Evolutionary conservation across 306 rosid genomes (phyloP), one percentile per base, ranked within the genome.

Genomic region (Ormosia semicastrata): DNA sequence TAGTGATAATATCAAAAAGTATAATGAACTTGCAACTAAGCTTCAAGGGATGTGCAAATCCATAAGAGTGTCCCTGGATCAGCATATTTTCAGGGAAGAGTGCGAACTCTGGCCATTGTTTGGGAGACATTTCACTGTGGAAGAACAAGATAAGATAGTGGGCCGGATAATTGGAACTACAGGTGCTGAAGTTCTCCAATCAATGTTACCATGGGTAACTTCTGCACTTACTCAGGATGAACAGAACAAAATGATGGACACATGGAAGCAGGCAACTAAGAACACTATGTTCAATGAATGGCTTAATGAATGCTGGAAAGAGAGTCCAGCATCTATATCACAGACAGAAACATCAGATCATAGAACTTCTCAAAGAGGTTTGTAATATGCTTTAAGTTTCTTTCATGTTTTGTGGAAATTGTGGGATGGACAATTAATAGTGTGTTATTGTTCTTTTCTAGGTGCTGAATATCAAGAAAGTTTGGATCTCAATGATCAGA

Each of bases 41-140:
- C 98, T 96, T 86, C 99, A 94, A 88, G 99, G 99, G 72, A 96
- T 96, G 99, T 94, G 98, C 87, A 96, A 96, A 89, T 96, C 99
- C 81, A 71, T 96, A 52, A 89, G 96, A 81, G 94, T 96, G 62
- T 88, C 99, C 14, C 85, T 96, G 65, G 97, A 94, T 86, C 97
- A 93, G 79, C 99, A 96, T 88, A 87, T 96, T 85, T 96, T 90
- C 86, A 91, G 99, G 82, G 99, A 96, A 88, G 99, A 96, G 86
- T 87, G 89, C 67, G 99, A 96, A 84, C 86, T 96, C 65, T 96
- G 99, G 99, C 99, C 99, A 7, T 85, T 96, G 87, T 94, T 94
- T 84, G 97, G 92, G 29, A 91, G 73, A 84, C 99, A 96, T 86
- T 96, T 96, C 90, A 89, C 97, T 18, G 91, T 96, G 64, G 97